Conservation (phyloP, 1,284 basidiomycete genomes). For the Melampsora abietis-canadensis region DNA sequence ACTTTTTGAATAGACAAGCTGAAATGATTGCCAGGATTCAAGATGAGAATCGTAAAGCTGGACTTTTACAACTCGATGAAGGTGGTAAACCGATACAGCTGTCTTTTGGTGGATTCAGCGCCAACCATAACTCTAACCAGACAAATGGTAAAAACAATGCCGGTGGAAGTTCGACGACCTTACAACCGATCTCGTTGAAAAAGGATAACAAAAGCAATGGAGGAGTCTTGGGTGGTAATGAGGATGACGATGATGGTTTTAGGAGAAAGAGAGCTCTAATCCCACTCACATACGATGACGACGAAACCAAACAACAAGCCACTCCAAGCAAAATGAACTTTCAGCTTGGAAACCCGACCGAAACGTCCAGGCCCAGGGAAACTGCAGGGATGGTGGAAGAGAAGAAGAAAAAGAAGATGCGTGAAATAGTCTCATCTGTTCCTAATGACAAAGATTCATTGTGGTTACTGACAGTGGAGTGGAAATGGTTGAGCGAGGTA, state of each 20-base stretch:
- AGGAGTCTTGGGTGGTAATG: conserved; percentile 47
- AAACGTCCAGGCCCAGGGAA: conserved; percentile 15
- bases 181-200: conserved; percentile 46
- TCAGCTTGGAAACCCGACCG: conserved; percentile 16
- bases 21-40: conserved; percentile 48
- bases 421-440: conserved; percentile 48
- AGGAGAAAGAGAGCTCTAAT: conserved; percentile 50
- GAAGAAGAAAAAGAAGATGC: conserved; percentile 47
- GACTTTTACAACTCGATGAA: conserved; percentile 42
- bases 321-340: conserved; percentile 35
- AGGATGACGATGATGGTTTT: conserved; percentile 50
- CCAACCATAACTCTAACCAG: conserved; percentile 18
- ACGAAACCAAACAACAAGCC: conserved; percentile 46
- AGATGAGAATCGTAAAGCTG: conserved; percentile 30
- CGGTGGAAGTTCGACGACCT: conserved; percentile 38
- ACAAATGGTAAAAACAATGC: conserved; percentile 15
- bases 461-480: conserved; percentile 48
- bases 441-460: conserved; percentile 48
- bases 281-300: conserved; percentile 52
- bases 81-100: conserved; percentile 46
- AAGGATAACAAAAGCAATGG: conserved; percentile 29
- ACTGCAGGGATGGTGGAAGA: conserved; percentile 42
- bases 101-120: conserved; percentile 19
- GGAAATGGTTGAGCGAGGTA: conserved; percentile 50
- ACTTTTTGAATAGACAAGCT: conserved; percentile 50